phyloP scores from a whole-genome alignment of 768 basidiomycete species.

The Lactarius indigo region DNA sequence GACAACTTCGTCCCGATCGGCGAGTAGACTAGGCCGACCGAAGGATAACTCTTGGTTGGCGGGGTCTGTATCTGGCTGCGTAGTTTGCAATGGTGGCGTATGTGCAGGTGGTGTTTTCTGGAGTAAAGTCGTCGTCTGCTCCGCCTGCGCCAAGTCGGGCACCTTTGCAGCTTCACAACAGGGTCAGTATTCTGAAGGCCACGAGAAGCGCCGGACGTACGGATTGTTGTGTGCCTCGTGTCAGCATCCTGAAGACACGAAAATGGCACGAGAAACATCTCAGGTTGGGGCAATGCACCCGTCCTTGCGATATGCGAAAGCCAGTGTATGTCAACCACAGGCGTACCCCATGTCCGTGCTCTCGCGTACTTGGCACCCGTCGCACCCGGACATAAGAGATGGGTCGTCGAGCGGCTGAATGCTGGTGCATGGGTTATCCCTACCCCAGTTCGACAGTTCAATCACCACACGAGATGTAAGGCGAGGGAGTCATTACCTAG shows the following conservation, averaged over 20 bases:
- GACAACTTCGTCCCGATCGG: constrained; percentile 13
- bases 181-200: background rate
- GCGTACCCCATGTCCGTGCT: constrained; percentile 74
- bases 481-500: constrained; percentile 46
- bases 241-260: constrained; percentile 27
- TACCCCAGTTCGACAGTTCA: constrained; percentile 28
- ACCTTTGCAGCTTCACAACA: background rate
- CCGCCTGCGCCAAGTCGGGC: background rate
- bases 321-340: constrained; percentile 72
- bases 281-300: constrained; percentile 44
- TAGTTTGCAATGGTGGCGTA: background rate
- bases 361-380: constrained; percentile 73
- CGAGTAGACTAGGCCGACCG: background rate
- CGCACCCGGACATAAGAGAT: constrained; percentile 73
- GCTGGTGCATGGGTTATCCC: constrained; percentile 52
- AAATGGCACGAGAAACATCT: constrained; percentile 33
- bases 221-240: constrained; percentile 4
- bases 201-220: background rate
- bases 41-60: constrained; percentile 7
- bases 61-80: background rate
- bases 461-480: background rate
- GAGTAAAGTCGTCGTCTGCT: background rate
- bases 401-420: constrained; percentile 71
- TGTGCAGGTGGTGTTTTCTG: background rate
- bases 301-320: constrained; percentile 52